A percentile compares a stretch with the other conserved stretches of the same genome.
Conservation (phyloP, 352 stramenopile genomes). For the Thalassiosira mediterranea region DNA sequence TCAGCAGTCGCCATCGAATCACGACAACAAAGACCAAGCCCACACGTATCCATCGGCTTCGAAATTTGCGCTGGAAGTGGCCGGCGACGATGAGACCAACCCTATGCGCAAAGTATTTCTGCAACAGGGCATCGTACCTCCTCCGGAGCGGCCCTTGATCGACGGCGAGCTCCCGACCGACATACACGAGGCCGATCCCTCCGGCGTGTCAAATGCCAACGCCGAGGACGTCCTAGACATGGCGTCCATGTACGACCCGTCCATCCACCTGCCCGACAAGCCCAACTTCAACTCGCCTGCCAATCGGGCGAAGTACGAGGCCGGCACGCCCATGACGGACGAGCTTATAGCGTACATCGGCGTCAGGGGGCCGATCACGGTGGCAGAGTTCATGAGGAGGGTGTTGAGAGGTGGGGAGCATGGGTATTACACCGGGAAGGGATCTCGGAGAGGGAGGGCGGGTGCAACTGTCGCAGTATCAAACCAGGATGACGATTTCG, state of each 20-base stretch:
- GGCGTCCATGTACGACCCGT: constrained; percentile 75
- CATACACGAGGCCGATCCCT: constrained; percentile 42
- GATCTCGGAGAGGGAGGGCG: constrained; percentile 31
- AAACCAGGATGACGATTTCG: constrained; percentile 13
- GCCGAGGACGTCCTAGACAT: constrained; percentile 57
- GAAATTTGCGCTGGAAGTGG: constrained; percentile 1
- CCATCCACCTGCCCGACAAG: constrained; percentile 69
- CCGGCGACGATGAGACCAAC: constrained; percentile 18
- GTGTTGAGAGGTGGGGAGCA: constrained; percentile 89
- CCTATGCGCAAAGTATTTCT: constrained; percentile 36
- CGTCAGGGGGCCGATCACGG: constrained; percentile 89
- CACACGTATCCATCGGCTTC: constrained; percentile 19
- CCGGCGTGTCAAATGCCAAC: constrained; percentile 47
- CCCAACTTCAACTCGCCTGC: constrained; percentile 57
- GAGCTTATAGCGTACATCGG: constrained; percentile 91
- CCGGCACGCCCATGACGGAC: constrained; percentile 70
- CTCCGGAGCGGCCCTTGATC: constrained; percentile 14
- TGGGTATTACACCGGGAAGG: constrained; percentile 92
- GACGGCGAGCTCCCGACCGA: not conserved
- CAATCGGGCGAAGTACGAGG: constrained; percentile 72
- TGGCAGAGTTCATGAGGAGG: constrained; percentile 92
- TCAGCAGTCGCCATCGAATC: not conserved
- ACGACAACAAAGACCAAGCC: constrained; percentile 28
- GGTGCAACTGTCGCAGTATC: not conserved
- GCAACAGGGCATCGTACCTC: constrained; percentile 41